Evolutionary conservation across 2,329 filamentous ascomycete species (phyloP).

Genomic region (Xylariaceae sp.): DNA sequence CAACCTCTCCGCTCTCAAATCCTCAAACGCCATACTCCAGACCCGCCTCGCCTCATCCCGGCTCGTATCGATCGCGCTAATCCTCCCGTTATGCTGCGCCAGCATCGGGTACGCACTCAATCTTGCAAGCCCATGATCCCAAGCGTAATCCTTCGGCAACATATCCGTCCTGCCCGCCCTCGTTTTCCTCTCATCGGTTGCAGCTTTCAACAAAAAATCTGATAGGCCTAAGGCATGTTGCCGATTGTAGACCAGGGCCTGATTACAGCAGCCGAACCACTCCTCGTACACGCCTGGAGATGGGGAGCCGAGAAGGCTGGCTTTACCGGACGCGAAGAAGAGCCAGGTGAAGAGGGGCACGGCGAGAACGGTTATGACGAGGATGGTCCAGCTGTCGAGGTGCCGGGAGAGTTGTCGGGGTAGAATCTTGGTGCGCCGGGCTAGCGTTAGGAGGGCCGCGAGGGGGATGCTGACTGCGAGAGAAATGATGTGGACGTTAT

Average conservation of each 20-base stretch:
- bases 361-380: slow-evolving; percentile 25
- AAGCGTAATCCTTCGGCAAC: slow-evolving; percentile 30
- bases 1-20: slow-evolving; percentile 20
- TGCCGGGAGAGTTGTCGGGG: slow-evolving; percentile 22
- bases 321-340: slow-evolving; percentile 32
- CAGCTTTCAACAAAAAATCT: slow-evolving; percentile 21
- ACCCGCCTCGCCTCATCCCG: slow-evolving; percentile 28
- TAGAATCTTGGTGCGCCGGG: slow-evolving; percentile 18
- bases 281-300: slow-evolving; percentile 27
- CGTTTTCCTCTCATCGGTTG: slow-evolving; percentile 9
- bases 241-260: slow-evolving; percentile 31
- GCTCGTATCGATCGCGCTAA: slow-evolving; percentile 30
- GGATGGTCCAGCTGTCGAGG: slow-evolving; percentile 27
- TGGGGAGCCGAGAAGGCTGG: slow-evolving; percentile 26
- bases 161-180: slow-evolving; percentile 27
- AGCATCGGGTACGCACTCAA: slow-evolving; percentile 32
- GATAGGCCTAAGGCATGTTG: slow-evolving; percentile 23
- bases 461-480: slow-evolving; percentile 24
- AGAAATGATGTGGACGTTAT: slow-evolving; percentile 29
- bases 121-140: slow-evolving; percentile 27
- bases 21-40: slow-evolving; percentile 32
- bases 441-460: slow-evolving; percentile 18
- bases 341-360: slow-evolving; percentile 29
- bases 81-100: slow-evolving; percentile 29
- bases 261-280: slow-evolving; percentile 32